A percentile compares a stretch with the other conserved stretches of the same genome.
Conservation (phyloP, 805 yeast genomes). For the Kodamaea lidongshanica region DNA sequence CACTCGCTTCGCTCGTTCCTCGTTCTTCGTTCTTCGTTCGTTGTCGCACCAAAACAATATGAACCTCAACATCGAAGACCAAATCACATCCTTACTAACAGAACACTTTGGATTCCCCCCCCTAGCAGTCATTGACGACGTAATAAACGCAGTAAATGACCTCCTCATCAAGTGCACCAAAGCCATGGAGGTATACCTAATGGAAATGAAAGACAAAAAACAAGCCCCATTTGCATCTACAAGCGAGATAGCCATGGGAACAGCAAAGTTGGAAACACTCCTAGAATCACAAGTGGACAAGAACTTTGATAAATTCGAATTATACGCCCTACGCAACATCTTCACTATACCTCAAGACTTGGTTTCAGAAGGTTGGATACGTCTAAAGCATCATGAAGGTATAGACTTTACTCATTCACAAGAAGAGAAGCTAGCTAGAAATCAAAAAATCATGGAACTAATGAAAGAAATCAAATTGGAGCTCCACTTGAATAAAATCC, state of each 20-base stretch:
- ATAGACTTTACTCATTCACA: constrained; percentile 23
- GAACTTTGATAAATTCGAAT: constrained; percentile 80
- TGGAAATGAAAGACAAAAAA: constrained; percentile 14
- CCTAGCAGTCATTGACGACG: constrained; percentile 73
- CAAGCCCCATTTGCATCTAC: constrained; percentile 16
- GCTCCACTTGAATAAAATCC: constrained; percentile 34
- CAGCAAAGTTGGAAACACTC: constrained; percentile 72
- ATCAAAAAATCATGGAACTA: constrained; percentile 25
- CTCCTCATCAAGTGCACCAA: constrained; percentile 75
- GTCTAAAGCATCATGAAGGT: constrained; percentile 62
- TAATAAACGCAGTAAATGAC: constrained; percentile 81
- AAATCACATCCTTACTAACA: constrained; percentile 48
- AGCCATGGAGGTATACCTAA: constrained; percentile 65
- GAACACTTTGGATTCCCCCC: constrained; percentile 88
- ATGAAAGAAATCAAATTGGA: constrained; percentile 39
- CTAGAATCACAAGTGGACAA: constrained; percentile 70
- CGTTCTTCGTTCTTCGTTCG: too few relatives aligned
- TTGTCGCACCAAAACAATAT: too few relatives aligned
- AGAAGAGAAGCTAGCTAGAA: constrained; percentile 15
- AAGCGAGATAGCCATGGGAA: constrained; percentile 63
- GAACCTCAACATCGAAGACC: constrained; percentile 18
- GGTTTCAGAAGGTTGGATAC: constrained; percentile 57
- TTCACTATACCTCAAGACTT: constrained; percentile 63
- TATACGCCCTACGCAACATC: constrained; percentile 73
- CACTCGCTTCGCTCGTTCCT: too few relatives aligned